phyloP scores from a whole-genome alignment of 352 stramenopile species.

The Phytophthora citricola region DNA sequence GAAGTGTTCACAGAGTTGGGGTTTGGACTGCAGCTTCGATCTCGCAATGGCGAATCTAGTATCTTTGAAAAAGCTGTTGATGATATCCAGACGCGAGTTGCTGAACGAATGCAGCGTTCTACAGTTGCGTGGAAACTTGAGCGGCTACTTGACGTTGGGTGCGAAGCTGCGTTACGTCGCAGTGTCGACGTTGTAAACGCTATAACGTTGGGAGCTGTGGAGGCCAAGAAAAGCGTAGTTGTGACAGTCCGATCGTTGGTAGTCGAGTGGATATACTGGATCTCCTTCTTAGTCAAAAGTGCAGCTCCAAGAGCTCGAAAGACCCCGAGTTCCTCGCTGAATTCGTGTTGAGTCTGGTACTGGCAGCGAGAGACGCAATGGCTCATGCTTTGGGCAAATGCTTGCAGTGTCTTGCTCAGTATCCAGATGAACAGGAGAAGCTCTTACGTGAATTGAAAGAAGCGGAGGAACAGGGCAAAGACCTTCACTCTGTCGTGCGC shows the following conservation, averaged over 20 bases:
- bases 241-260: constrained; percentile 20
- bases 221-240: constrained; percentile 17
- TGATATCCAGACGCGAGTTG: constrained; percentile 14
- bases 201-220: constrained; percentile 25
- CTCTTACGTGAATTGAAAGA: constrained; percentile 29
- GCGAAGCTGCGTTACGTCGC: constrained; percentile 35
- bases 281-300: constrained; percentile 25
- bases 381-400: constrained; percentile 63
- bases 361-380: constrained; percentile 75
- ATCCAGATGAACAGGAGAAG: constrained; percentile 60
- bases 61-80: constrained; percentile 37
- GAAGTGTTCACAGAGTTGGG: constrained; percentile 43
- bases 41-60: constrained; percentile 6
- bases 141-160: constrained; percentile 37
- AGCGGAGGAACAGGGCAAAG: constrained; percentile 14
- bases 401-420: constrained; percentile 61
- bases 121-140: constrained; percentile 43
- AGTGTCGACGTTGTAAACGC: constrained; percentile 30
- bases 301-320: constrained; percentile 24
- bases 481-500: constrained; percentile 37
- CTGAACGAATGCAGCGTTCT: constrained; percentile 20
- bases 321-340: constrained; percentile 50
- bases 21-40: constrained; percentile 36
- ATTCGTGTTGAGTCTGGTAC: constrained; percentile 73
- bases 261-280: constrained; percentile 27